Evolutionary conservation across 208 protist species (phyloP), one percentile per base, ranked within the genome.

Genomic region (Leishmania lainsoni): DNA sequence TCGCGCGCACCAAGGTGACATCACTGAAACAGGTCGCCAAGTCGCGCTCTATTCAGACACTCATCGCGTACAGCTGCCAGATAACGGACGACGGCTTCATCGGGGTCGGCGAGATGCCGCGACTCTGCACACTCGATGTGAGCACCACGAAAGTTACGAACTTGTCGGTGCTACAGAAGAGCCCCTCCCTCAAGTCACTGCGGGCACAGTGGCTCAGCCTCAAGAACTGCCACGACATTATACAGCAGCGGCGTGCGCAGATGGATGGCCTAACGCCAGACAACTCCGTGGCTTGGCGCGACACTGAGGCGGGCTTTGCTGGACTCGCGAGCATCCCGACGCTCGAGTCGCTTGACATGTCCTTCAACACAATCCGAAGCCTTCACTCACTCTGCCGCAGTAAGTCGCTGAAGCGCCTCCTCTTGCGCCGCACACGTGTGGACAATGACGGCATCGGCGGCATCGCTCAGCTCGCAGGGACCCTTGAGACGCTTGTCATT

Each of bases 141-240:
- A 90, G 89, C 81, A 92, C 85, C 66, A 92, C 89, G 26, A 88
- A 88, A 52, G 78, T 92, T 49, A 83, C 87, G 22, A 66, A 95
- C 83, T 76, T 95, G 59, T 95, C 92, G 26, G 73, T 90, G 16
- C 77, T 95, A 8, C 58, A 80, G 65, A 74, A 42, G 63, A 93
- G 90, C 76, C 68, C 52, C 56, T 87, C 92, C 32, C 83, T 95
- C 52, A 81, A 81, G 56, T 84, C 65, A n/a, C 51, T 95, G 29
- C 91, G 86, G 49, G 92, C 92, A 49, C 92, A 95, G 84, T 95
- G 92, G 90, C 81, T 95, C 39, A 54, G 75, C n/a, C 77, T 95
- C 54, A 80, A 83, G 48, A 92, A 95, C 80, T 93, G 91, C 69
- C 68, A 75, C 58, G 85, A 89, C 76, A 86, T 91, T 59, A 88